Evolutionary conservation across 2,329 filamentous ascomycete species (phyloP).

Genomic region (Calonectria honghensis): DNA sequence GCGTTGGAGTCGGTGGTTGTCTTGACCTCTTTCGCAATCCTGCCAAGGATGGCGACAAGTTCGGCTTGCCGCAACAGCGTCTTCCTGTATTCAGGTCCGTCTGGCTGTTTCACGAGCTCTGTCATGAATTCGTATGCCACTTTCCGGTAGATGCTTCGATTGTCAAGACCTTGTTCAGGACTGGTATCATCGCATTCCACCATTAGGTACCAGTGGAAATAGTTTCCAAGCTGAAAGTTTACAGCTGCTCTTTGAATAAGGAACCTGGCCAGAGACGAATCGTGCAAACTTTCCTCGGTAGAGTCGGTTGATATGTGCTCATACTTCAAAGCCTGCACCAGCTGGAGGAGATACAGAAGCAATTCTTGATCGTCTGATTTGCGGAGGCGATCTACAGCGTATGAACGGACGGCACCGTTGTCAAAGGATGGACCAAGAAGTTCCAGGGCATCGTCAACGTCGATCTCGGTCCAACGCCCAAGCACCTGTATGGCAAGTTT

Average conservation of each 20-base stretch:
- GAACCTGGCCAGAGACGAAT: constrained; percentile 92
- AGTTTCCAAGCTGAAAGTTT: constrained; percentile 94
- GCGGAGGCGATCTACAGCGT: constrained; percentile 92
- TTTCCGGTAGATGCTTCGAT: constrained; percentile 91
- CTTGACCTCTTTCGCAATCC: constrained; percentile 92
- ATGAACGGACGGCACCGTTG: constrained; percentile 90
- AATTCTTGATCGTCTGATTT: constrained; percentile 96
- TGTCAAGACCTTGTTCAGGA: constrained; percentile 82
- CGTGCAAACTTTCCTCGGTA: constrained; percentile 75
- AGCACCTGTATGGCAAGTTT: constrained; percentile 93
- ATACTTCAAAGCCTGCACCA: constrained; percentile 97
- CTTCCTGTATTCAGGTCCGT: constrained; percentile 83
- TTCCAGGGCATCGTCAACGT: constrained; percentile 96
- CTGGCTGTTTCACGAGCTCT: constrained; percentile 83
- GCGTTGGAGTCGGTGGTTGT: constrained; percentile 85
- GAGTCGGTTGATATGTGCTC: constrained; percentile 82
- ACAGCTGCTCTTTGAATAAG: constrained; percentile 90
- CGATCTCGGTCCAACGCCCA: constrained; percentile 95
- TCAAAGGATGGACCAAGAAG: constrained; percentile 94
- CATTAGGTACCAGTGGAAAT: constrained; percentile 98
- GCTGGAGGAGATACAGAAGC: constrained; percentile 91
- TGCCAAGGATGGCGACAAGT: constrained; percentile 89
- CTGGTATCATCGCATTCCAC: constrained; percentile 94
- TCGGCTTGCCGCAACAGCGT: constrained; percentile 91
- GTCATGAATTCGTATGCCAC: constrained; percentile 98